Conservation (phyloP, 257 asterid genomes). For the Striga asiatica region DNA sequence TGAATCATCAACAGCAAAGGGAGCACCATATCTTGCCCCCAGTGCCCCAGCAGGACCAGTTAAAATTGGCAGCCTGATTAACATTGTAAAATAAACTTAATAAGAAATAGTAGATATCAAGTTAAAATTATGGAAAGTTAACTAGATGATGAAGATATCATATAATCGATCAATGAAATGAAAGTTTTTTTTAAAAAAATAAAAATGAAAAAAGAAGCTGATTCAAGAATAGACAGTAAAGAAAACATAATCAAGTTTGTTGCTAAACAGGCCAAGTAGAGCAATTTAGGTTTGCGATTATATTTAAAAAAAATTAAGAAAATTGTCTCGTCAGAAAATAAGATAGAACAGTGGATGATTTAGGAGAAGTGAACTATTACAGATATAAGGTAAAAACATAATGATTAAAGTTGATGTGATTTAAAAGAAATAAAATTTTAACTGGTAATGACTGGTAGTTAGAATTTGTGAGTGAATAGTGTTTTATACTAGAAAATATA, state of each 20-base stretch:
- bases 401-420: too few relatives aligned
- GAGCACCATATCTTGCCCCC: slow-evolving; percentile 75
- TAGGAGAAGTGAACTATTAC: too few relatives aligned
- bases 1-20: slow-evolving; percentile 69
- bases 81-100: neutral
- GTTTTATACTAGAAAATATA: too few relatives aligned
- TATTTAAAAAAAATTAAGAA: too few relatives aligned
- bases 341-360: too few relatives aligned
- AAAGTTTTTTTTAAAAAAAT: too few relatives aligned
- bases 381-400: too few relatives aligned
- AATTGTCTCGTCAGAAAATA: too few relatives aligned
- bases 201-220: neutral
- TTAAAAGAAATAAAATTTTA: too few relatives aligned
- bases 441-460: too few relatives aligned
- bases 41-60: slow-evolving; percentile 93
- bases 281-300: too few relatives aligned
- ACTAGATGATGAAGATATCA: neutral
- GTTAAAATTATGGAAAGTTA: neutral
- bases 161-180: neutral
- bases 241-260: neutral
- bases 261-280: neutral
- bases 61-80: slow-evolving; percentile 78
- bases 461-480: too few relatives aligned
- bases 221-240: neutral
- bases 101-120: neutral